A percentile compares a stretch with the other conserved stretches of the same genome.
These are phyloP conservation scores for Coelastrella sp. DNA, from an alignment of 139 green algal genomes.

Conservation along the genomic window DNA sequence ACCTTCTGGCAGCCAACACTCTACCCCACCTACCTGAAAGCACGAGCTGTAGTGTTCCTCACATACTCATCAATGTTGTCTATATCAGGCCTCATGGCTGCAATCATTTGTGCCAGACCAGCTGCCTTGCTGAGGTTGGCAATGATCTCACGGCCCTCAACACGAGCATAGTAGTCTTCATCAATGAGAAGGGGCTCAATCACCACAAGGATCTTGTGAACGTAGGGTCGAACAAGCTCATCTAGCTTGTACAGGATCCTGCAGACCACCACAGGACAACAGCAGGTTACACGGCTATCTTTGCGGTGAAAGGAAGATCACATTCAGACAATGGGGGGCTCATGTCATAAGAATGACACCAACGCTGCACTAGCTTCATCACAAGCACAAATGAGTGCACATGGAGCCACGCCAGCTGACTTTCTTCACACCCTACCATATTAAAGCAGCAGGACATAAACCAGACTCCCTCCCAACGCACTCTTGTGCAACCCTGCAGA, in stretches of 20 bases:
- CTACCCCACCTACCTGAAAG: slow-evolving; percentile 49
- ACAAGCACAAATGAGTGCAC: no score
- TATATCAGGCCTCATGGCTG: slow-evolving; percentile 99
- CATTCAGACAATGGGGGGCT: no score
- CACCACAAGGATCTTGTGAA: slow-evolving; percentile 99
- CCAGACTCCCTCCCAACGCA: no score
- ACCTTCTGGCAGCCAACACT: no score
- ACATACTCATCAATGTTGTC: slow-evolving; percentile 99
- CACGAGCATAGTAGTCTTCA: slow-evolving; percentile 99
- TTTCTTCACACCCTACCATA: no score
- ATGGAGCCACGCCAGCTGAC: no score
- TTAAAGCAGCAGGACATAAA: no score
- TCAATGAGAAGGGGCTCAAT: slow-evolving; percentile 99
- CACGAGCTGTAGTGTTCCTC: slow-evolving; percentile 94
- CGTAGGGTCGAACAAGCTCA: slow-evolving; percentile 97
- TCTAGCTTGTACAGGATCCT: slow-evolving; percentile 98
- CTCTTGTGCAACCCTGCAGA: no score
- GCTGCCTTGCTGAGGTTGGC: slow-evolving; percentile 96
- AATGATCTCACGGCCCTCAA: slow-evolving; percentile 99
- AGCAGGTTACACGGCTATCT: neutral
- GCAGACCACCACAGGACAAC: slow-evolving; percentile 31
- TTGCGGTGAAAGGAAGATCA: no score
- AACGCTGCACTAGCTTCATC: no score
- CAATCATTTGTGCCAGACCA: slow-evolving; percentile 97
- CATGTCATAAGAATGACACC: no score